These are phyloP conservation scores for Cubamyces lactineus DNA, from an alignment of 768 basidiomycete genomes.

Conservation along the genomic window DNA sequence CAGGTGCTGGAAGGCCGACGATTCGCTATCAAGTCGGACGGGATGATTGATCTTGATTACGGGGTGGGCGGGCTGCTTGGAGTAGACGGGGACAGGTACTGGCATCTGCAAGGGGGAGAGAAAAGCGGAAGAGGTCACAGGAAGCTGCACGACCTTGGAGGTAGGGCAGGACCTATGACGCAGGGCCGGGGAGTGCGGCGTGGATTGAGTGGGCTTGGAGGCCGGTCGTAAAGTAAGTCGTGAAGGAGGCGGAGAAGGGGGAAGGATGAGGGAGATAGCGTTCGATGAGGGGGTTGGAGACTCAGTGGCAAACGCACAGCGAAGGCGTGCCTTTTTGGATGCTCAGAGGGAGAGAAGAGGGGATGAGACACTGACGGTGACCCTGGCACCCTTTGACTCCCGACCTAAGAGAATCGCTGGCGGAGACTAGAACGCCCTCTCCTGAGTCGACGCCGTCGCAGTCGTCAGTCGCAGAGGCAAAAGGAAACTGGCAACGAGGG, in stretches of 20 bases:
- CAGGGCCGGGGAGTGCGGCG: constrained; percentile 42
- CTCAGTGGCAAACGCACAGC: constrained; percentile 81
- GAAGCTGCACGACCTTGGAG: constrained; percentile 44
- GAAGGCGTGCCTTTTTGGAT: constrained; percentile 88
- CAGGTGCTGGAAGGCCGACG: constrained; percentile 55
- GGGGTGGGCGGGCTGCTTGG: constrained; percentile 62
- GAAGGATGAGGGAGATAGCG: constrained; percentile 30
- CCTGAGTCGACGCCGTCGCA: constrained; percentile 44
- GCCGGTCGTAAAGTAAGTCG: constrained; percentile 76
- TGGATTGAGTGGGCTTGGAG: constrained; percentile 40
- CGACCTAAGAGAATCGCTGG: constrained; percentile 34
- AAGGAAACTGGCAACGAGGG: constrained; percentile 41
- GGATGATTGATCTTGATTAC: constrained; percentile 61
- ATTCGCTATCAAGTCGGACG: constrained; percentile 42
- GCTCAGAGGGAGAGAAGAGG: constrained; percentile 25
- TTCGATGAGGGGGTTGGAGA: constrained; percentile 33
- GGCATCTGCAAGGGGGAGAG: constrained; percentile 68
- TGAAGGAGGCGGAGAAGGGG: constrained; percentile 45
- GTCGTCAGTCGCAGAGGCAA: constrained; percentile 44
- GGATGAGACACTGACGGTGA: constrained; percentile 28
- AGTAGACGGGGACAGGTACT: constrained; percentile 74
- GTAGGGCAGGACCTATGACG: constrained; percentile 25
- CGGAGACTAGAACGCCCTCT: constrained; percentile 34
- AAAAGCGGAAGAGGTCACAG: constrained; percentile 45
- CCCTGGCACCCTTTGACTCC: constrained; percentile 27